These are phyloP conservation scores for Dacryopinax primogenitus DNA, from an alignment of 768 basidiomycete genomes.

Conservation along the genomic window DNA sequence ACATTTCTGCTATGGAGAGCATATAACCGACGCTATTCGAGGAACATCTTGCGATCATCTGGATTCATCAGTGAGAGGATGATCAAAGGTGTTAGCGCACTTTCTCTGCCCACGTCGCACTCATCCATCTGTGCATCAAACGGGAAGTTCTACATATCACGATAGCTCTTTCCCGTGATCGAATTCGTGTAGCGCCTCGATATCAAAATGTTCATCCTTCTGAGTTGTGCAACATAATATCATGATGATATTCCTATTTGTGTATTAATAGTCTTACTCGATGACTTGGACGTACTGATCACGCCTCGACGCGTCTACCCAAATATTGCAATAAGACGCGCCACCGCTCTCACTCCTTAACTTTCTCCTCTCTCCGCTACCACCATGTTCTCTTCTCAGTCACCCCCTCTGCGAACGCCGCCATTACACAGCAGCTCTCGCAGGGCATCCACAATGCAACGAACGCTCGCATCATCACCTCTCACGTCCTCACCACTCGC, in stretches of 20 bases:
- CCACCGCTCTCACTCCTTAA: too few relatives aligned
- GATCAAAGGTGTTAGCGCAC: neutral
- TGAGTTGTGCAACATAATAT: too few relatives aligned
- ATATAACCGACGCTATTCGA: constrained; percentile 28
- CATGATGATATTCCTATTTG: too few relatives aligned
- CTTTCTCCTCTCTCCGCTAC: neutral
- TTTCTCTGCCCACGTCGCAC: too few relatives aligned
- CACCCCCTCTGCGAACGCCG: neutral
- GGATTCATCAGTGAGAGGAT: neutral
- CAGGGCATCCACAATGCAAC: neutral
- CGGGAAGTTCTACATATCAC: too few relatives aligned
- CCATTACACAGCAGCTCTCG: neutral
- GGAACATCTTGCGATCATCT: neutral
- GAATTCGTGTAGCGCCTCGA: too few relatives aligned
- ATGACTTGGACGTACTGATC: neutral
- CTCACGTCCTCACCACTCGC: neutral
- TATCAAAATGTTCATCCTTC: too few relatives aligned
- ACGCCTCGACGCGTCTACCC: neutral
- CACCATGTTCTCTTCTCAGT: neutral
- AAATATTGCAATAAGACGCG: neutral
- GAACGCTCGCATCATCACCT: neutral
- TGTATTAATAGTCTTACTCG: neutral
- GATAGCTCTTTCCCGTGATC: too few relatives aligned
- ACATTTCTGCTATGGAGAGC: constrained; percentile 60
- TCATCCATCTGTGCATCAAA: too few relatives aligned